Evolutionary conservation across 768 basidiomycete species (phyloP), one percentile per base, ranked within the genome.

Genomic region (Rossbeevera mucosa): DNA sequence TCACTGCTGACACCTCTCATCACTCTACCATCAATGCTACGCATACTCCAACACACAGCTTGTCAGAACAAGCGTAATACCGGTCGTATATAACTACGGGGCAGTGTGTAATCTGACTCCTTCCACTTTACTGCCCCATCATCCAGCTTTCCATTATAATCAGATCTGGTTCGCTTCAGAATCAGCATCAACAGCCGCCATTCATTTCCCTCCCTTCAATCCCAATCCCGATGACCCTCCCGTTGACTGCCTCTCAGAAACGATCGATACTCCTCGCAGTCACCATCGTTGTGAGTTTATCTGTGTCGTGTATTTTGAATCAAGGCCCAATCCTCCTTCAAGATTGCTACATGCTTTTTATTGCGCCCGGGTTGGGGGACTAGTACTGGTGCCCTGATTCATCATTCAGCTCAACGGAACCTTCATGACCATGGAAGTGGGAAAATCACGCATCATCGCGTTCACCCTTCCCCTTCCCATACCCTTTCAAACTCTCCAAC

Each of bases 171-270:
- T 51, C 28, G 36, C n/a, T 13, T 11, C 28, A 3, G 28, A 28
- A 36, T 36, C 33, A n/a, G 1, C 33, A 16, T 38, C 36, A 38
- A 18, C 18, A 18, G n/a, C 1, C 13, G 14, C 42, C 16, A 43
- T 29, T 24, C 20, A 1, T n/a, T n/a, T n/a, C 44, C 29, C 4
- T 43, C 16, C 44, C 22, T 30, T 28, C 21, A 20, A 8, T 36
- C 43, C 28, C 24, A 18, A 5, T 22, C 40, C 45, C 18, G 24
- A 67, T 67, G 66, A n/a, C 45, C 30, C 20, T 66, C 50, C 59
- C 66, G 7, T 33, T 66, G 21, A 66, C 66, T 7, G 42, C 64
- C 5, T 61, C 66, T 22, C 66, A 70, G 46, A 70, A 62, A 42
- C 64, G 66, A 12, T 66, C 66, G 9, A 41, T 68, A 24, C 44